Base-by-base conservation (phyloP, 371 early-diverging fungal species). In the Lichtheimia ramosa region DNA sequence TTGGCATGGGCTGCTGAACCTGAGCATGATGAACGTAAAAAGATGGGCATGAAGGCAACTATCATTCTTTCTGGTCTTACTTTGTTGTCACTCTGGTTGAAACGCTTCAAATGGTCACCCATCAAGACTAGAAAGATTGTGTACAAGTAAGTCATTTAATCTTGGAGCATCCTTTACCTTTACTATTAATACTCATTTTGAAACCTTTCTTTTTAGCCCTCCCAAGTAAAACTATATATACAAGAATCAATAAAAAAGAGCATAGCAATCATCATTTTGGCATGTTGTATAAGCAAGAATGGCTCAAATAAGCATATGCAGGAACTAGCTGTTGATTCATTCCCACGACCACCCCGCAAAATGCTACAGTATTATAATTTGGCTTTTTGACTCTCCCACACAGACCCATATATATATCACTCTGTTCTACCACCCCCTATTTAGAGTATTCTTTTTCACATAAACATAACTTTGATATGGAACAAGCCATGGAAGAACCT, bases 1-100 rank as follows among this genome's bases (percentile, higher is more conserved):
- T 79, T 97, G 62, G 75, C 90, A 61, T 98, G 97, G 97, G 92
- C 96, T 39, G 85, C 94, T 51, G 96, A 97, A 77, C 98, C 98
- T 40, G 98, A 98, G 74, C 90, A 94, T 62, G 98, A 97, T 69
- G 94, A 96, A 39, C 89, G 98, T 69, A 98, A 97, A 84, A 90
- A 88, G 88, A 89, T 94, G 85, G 98, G 97, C 43, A 72, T 94
- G 85, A 95, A 96, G 89, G 91, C 92, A 14, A 65, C 96, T 52
- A 66, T 88, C 51, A 81, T 92, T 55, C 57, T 83, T 51, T 67
- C 80, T 39, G 73, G 76, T 65, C 58, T 92, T 66, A 80, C 81
- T 2, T 73, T 73, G 23, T 68, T 91, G 51, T 85, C 93, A 8
- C 58, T 90, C 69, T 93, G 86, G 81, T 66, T 86, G 55, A 93